Conservation (phyloP, 495 filamentous ascomycete genomes). For the Lasiosphaeria ovina region DNA sequence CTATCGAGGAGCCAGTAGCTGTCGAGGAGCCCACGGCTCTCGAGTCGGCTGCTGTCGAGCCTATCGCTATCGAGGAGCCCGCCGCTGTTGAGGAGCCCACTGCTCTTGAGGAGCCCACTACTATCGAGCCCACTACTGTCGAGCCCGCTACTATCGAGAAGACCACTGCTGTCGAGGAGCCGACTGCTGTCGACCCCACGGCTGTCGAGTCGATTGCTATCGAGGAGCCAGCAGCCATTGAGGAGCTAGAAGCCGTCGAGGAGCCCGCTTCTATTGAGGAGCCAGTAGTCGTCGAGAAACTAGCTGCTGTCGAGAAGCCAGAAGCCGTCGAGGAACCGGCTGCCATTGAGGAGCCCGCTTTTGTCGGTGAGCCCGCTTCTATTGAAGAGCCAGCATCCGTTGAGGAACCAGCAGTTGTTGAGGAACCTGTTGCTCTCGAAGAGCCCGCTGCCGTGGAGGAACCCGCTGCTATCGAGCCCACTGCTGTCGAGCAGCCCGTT, state of each 20-base stretch:
- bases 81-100: constrained; percentile 12
- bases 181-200: neutral
- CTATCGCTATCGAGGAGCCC: constrained; percentile 10
- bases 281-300: constrained; percentile 9
- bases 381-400: neutral
- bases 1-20: constrained; percentile 17
- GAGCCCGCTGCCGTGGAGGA: constrained; percentile 13
- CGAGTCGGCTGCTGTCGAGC: constrained; percentile 7
- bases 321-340: constrained; percentile 1
- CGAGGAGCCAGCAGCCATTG: neutral
- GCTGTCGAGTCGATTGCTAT: neutral
- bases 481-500: constrained; percentile 1
- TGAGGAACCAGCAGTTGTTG: constrained; percentile 11
- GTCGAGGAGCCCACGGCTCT: neutral
- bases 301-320: neutral
- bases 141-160: neutral
- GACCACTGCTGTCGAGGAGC: neutral
- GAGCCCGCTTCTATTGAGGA: constrained; percentile 13
- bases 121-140: neutral
- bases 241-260: constrained; percentile 9
- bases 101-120: constrained; percentile 10
- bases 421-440: constrained; percentile 9
- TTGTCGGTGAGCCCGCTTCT: neutral
- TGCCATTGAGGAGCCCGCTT: constrained; percentile 8
- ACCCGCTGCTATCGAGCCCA: constrained; percentile 8